Base-by-base conservation (phyloP, 2,329 filamentous ascomycete genomes). In the Venturia effusa region DNA sequence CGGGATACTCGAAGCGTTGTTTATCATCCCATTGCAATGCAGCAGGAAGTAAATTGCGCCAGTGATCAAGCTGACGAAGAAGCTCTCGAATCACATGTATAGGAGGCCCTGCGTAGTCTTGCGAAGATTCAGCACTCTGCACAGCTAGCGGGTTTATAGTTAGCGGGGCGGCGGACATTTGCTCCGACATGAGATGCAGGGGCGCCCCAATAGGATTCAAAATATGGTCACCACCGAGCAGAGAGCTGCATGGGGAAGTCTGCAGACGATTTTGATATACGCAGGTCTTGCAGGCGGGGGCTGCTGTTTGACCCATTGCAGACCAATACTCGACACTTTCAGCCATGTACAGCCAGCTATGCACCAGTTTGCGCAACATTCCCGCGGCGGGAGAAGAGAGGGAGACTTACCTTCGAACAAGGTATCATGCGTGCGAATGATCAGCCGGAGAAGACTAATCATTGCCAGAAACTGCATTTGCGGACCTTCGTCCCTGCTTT, bases 391-490 rank as follows among this genome's bases (percentile, higher is more conserved):
- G 34, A 8, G 27, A 43, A 40, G n/a, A 43, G 51, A 34, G 59
- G 34, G 34, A 40, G n/a, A 74, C 81, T 73, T 73, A 84, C 83
- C 76, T 66, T 80, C 79, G 65, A 76, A 80, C 34, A 86, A 76
- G 2, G 76, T 75, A 54, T 74, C 74, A 69, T 86, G 80, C 22
- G 85, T 80, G 27, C 80, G 77, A 0, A 79, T 76, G 43, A 81
- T 80, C 2, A 86, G 72, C 30, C 80, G 76, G 24, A 81, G 76
- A 22, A 87, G 75, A 13, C 83, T 80, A 57, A 87, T 81, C 68
- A 86, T 83, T 0, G 84, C 84, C 2, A 82, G 78, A 69, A 84
- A 86, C 67, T 86, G 79, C 65, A 84, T 80, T 66, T 83, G 79
- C 64, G 82, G 83, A 4, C 43, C 40, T n/a, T 62, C 61, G 76